Base-by-base conservation (phyloP, 306 rosid species). In the Pterocarpus macrocarpus region DNA sequence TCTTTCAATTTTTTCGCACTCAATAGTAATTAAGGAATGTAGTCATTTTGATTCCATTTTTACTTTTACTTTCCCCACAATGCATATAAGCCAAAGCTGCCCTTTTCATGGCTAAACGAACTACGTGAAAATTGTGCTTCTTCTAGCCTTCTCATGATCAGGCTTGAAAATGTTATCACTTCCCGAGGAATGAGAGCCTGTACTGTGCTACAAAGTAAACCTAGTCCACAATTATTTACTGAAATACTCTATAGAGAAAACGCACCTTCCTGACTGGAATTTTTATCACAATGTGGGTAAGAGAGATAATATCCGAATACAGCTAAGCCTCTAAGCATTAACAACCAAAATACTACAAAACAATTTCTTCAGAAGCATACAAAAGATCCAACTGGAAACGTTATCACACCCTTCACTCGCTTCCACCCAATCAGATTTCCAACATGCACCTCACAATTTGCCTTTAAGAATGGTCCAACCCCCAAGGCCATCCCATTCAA, bases 391-490 rank as follows among this genome's bases (percentile, higher is more conserved):
- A 83, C 90, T 59, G 81, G 64, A 83, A 78, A 64, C 83, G 49
- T 73, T 87, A 90, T 86, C 92, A 45, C 62, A 61, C 59, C 34
- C 53, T 85, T 71, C 75, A 10, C 50, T 75, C 89, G 38, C 90
- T 89, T 87, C 87, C 92, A 83, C 90, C 75, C 89, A 80, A 81
- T 87, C 78, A 28, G 64, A 69, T 78, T 81, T 50, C 77, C 79
- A 56, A 78, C 70, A 33, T 2, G 38, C 65, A 77, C 90, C 91
- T 79, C 77, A 76, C 83, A 33, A 76, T 78, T 45, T 76, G 77
- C 82, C 92, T 85, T 75, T 91, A 91, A 80, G 88, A 66, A 58
- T 13, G 47, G 30, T 16, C 63, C 77, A 64, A 16, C 5, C 15
- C 64, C 43, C 52, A n/a, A 7, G 0, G 10, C 53, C 38, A 12